Evolutionary conservation across 768 basidiomycete genomes (phyloP).

Genomic region (Mycena indigotica): DNA sequence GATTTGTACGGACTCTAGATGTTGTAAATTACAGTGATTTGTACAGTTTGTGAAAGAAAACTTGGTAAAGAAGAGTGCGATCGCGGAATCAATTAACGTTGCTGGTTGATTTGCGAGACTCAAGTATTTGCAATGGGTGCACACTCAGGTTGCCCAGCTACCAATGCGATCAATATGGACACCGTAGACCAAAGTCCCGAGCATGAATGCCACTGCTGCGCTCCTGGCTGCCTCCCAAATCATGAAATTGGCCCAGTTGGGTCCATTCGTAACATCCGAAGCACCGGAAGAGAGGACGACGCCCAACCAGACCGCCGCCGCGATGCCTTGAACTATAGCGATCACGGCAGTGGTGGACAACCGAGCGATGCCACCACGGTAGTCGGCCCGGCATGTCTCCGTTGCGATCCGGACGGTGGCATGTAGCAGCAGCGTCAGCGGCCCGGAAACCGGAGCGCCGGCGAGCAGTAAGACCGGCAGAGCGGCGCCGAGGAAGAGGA

Average conservation of each 20-base stretch:
- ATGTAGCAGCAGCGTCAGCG: constrained; percentile 16
- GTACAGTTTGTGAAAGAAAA: no score
- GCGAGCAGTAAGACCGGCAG: background rate
- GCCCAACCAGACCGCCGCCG: background rate
- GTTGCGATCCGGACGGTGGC: constrained; percentile 18
- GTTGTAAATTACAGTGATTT: no score
- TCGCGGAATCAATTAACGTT: no score
- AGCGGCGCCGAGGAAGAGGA: constrained; percentile 11
- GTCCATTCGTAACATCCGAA: background rate
- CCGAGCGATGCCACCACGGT: constrained; percentile 10
- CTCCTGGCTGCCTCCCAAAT: background rate
- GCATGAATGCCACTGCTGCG: constrained; percentile 4
- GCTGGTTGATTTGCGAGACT: no score
- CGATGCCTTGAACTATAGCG: constrained; percentile 13
- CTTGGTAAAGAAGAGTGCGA: no score
- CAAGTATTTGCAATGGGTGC: no score
- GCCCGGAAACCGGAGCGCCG: constrained; percentile 10
- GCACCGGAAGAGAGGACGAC: background rate
- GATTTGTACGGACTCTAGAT: no score
- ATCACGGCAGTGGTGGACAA: constrained; percentile 14
- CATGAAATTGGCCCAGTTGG: background rate
- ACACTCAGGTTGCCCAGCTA: no score
- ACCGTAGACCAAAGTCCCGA: constrained; percentile 18
- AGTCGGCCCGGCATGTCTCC: constrained; percentile 23
- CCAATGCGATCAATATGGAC: constrained; percentile 19